Base-by-base conservation (phyloP, 2,329 filamentous ascomycete genomes). In the Ophiostoma novo-ulmi region DNA sequence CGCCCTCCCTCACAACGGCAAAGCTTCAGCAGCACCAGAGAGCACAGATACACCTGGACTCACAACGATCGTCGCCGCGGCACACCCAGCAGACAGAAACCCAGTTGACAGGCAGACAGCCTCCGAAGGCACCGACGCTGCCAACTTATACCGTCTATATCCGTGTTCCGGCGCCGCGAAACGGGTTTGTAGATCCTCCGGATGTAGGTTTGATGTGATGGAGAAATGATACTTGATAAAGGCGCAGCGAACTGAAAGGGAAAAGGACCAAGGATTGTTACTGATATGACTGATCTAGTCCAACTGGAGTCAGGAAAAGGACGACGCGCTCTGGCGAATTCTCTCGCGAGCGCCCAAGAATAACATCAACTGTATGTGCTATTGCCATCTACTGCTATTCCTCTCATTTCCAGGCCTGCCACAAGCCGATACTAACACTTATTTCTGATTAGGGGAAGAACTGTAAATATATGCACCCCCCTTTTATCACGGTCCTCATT, bases 171-270 rank as follows among this genome's bases (percentile, higher is more conserved):
- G 96, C 97, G 77, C 87, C 90, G 48, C 87, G 95, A 71, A 91
- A 91, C 58, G 88, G 91, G 76, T 99, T 99, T 81, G 87, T 94
- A 73, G 94, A 99, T 80, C 95, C 95, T 71, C 91, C 92, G 66
- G 89, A 90, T 74, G 94, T 94, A 85, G 78, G 86, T 72, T 14
- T 10, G 14, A 1, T 8, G 3, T 4, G n/a, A 26, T 2, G 3
- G 26, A 26, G 52, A 58, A 13, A n/a, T 48, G 14, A 14, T 7
- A 3, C 3, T 31, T 58, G 61, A n/a, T n/a, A 7, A 10, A n/a
- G 20, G 11, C 5, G 7, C 31, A 35, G 7, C 4, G 3, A 13
- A n/a, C 17, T 5, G 13, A 58, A n/a, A 35, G 14, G 1, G 14
- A 17, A 35, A 38, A 20, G 5, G 38, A 48, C 44, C 6, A 58